Base-by-base conservation (phyloP, 345 rosid genomes). In the Diplotaxis tenuifolia region DNA sequence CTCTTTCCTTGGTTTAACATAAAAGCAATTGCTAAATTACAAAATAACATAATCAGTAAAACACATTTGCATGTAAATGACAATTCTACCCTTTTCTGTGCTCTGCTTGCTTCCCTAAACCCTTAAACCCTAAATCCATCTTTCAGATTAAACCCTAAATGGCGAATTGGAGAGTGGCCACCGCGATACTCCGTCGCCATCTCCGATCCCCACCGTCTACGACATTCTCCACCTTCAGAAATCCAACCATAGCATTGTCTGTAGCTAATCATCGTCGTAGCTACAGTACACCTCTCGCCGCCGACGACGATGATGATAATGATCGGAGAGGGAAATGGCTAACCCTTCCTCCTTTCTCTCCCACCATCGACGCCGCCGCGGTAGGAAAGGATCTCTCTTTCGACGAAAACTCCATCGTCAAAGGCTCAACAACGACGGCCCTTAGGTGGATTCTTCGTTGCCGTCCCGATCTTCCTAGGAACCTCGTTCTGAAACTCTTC, bases 381-480 rank as follows among this genome's bases (percentile, higher is more conserved):
- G 10, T 86, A 16, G 90, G 91, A 72, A 90, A 79, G 70, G 81
- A 83, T 22, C 42, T 88, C 0, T 53, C 83, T 7, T 70, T 68
- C 55, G 36, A 55, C 0, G 70, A 58, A 47, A 14, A 55, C 7
- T 50, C 72, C 16, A 5, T 42, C 0, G 36, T 29, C n/a, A 72
- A 73, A 72, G 23, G 11, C 3, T 27, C 71, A 8, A 21, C 70
- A 10, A 86, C 82, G 68, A 86, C 90, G 61, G 97, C 96, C 52
- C 79, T 94, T 27, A 88, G 85, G 82, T 94, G 97, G 98, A 87
- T 89, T 28, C 79, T 83, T 57, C 84, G 79, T 59, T 94, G 95
- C 82, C 88, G 95, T 82, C 97, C 96, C 8, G 89, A 88, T 68
- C 69, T 94, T 59, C 91, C 97, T n/a, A 85, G 90, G 79, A 88